Conservation (phyloP, 2,329 filamentous ascomycete species). For the Parascedosporium putredinis region DNA sequence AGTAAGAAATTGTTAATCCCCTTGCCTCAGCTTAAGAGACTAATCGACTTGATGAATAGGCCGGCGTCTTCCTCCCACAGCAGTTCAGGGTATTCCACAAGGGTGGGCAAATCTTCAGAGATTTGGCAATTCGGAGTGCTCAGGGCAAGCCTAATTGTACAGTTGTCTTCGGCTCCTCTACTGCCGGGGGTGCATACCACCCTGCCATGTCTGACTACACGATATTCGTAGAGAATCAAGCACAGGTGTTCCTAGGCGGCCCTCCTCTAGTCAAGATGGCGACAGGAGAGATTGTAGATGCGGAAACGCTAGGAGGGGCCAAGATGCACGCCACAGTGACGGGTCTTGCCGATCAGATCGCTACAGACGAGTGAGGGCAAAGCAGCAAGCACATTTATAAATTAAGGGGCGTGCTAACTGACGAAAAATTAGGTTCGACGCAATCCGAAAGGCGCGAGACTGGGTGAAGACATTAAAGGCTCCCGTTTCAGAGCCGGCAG, state of each 20-base stretch:
- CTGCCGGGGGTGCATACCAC: constrained; percentile 22
- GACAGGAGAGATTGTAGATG: constrained; percentile 29
- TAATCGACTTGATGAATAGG: too few species aligned
- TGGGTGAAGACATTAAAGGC: constrained; percentile 20
- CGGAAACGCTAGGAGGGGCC: constrained; percentile 31
- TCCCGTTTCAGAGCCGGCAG: background rate
- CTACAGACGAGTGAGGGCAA: constrained; percentile 25
- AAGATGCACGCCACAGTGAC: constrained; percentile 27
- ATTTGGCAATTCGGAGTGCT: constrained; percentile 26
- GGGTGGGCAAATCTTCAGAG: constrained; percentile 25
- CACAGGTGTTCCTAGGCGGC: constrained; percentile 21
- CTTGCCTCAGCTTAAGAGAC: too few species aligned
- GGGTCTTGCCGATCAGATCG: constrained; percentile 32
- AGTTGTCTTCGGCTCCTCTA: constrained; percentile 32
- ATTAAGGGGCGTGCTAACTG: constrained; percentile 16
- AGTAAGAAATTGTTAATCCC: too few species aligned
- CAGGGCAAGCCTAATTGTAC: constrained; percentile 29
- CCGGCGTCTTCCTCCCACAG: constrained; percentile 28
- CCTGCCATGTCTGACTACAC: constrained; percentile 24
- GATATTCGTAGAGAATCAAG: constrained; percentile 19
- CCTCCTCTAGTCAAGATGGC: constrained; percentile 36
- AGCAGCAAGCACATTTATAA: constrained; percentile 27
- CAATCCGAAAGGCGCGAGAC: constrained; percentile 21
- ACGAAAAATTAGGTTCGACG: constrained; percentile 22
- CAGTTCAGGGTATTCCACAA: constrained; percentile 33